Evolutionary conservation across 805 yeast genomes (phyloP), one percentile per base, ranked within the genome.

Genomic region (Yamadazyma nakazawae): DNA sequence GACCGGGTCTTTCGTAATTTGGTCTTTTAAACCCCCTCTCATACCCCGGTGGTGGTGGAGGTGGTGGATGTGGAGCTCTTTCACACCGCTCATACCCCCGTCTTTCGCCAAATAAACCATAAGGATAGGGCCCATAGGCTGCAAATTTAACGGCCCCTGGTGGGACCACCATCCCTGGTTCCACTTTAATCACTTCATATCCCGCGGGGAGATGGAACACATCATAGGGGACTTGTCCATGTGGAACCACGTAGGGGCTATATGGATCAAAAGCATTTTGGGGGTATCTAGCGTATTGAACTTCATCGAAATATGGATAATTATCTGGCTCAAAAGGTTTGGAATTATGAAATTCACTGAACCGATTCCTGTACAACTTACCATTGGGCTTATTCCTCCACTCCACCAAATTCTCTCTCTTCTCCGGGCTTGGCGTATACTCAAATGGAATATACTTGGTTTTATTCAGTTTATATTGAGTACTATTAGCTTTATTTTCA

Each of bases 91-190:
- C 32, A 28, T 5, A 28, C 5, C 32, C 32, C 32, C n/a, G 32
- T 13, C 32, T 28, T 3, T 28, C n/a, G 10, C 32, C 32, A 9
- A 5, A 9, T 13, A 10, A 28, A 28, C 32, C n/a, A 5, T 5
- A 28, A 5, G n/a, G 32, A 13, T 28, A 28, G 5, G 32, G 32
- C 32, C 32, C 32, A 13, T 28, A 28, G n/a, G 32, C 32, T 13
- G 32, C n/a, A 10, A 28, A 28, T 10, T 17, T 38, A 25, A 64
- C 57, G 8, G 70, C 70, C 21, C 66, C 66, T 2, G 46, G 42
- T 3, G 72, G 71, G 9, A 63, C 41, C 8, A 51, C 53, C 47
- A 54, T 49, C 1, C 69, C 68, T 2, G 62, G 64, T 13, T 54
- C 60, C 0, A 61, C 48, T 37, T 54, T 50, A 36, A 66, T 37